Evolutionary conservation across 306 rosid genomes (phyloP), one percentile per base, ranked within the genome.

Genomic region (Vigna trinervia): DNA sequence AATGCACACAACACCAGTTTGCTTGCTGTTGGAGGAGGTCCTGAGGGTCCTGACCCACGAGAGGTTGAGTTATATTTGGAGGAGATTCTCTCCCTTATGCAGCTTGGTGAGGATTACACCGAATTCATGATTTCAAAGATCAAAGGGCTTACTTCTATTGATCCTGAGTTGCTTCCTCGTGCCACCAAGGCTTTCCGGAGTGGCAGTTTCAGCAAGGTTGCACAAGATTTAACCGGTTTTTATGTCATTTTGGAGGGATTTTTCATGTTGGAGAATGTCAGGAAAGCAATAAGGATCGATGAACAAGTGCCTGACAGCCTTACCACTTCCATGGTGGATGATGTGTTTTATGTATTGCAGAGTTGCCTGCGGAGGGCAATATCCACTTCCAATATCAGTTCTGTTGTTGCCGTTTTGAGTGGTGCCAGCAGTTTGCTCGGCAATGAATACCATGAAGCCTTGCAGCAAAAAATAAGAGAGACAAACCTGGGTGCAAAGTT

Each of bases 251-350:
- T 95, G 0, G 99, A 95, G 80, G 99, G 99, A 19, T 95, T 92
- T 74, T 95, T 90, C 86, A 95, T 95, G 97, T 97, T 95, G 72
- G 99, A 95, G 86, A 95, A 91, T 84, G 97, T 89, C 54, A 89
- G 97, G 84, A 95, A 95, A 78, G 99, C 99, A 5, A 89, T 90
- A 48, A 78, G 79, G 85, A 95, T 95, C 19, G 97, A 92, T 71
- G 99, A 95, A 81, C 92, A 86, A 2, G 97, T 87, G 50, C 90
- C 90, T 23, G 97, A 92, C 36, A 90, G 97, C 87, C 94, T 95
- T 50, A 92, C 97, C 7, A 92, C 99, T 52, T 92, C 99, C 17
- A 89, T 92, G 97, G 97, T 95, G 80, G 97, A 95, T 22, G 99
- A 95, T 78, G 99, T 92, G 68, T 94, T 94, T 80, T 94, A 92